A percentile compares a stretch with the other conserved stretches of the same genome.
phyloP scores from a whole-genome alignment of 371 early-diverging fungal genomes.

The Mucor indicus region DNA sequence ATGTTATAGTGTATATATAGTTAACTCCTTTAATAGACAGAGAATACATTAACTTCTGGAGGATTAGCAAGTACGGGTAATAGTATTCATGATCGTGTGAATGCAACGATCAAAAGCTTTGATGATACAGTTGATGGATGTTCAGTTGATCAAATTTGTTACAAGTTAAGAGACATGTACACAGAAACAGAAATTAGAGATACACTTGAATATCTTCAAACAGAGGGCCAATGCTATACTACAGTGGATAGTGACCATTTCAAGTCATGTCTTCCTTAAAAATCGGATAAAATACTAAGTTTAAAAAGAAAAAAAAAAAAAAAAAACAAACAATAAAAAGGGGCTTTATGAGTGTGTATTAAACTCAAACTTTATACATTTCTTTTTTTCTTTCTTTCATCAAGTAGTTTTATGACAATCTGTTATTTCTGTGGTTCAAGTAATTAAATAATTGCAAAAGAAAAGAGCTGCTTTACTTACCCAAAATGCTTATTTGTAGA shows the following conservation, averaged over 20 bases:
- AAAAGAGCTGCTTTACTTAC: no score
- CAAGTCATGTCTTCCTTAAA: constrained; percentile 31
- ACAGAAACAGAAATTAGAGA: constrained; percentile 39
- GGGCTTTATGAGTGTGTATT: no score
- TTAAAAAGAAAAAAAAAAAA: background rate
- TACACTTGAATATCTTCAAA: constrained; percentile 45
- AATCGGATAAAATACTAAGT: background rate
- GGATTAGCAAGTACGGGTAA: background rate
- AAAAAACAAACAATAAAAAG: no score
- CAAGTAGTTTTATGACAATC: no score
- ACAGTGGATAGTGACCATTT: constrained; percentile 65
- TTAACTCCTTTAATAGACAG: no score
- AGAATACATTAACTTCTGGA: no score
- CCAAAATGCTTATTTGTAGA: no score
- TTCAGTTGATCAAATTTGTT: constrained; percentile 31
- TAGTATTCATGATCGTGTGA: constrained; percentile 17
- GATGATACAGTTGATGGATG: constrained; percentile 26
- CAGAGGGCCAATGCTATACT: constrained; percentile 65
- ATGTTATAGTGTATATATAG: no score
- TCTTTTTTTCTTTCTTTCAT: no score
- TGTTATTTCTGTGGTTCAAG: no score
- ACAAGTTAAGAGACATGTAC: constrained; percentile 33
- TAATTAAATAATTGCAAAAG: no score
- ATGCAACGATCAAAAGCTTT: constrained; percentile 21
- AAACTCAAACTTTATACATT: no score